These are phyloP conservation scores for Pistacia integerrima DNA, from an alignment of 345 rosid genomes.

Conservation along the genomic window DNA sequence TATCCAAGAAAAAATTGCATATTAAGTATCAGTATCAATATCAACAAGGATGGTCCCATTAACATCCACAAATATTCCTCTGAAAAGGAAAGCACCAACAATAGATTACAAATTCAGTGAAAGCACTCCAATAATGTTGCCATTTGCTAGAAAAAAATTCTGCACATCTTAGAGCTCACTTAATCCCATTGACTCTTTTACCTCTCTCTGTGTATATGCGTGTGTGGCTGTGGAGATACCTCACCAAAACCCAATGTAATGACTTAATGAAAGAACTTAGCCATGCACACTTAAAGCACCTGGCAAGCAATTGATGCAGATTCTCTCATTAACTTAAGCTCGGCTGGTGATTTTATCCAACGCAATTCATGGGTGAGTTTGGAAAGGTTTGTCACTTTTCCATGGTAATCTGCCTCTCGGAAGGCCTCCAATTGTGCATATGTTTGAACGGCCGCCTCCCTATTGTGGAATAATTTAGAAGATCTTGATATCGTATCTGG, in stretches of 20 bases:
- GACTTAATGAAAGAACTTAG: slow-evolving; percentile 4
- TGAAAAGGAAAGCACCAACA: background rate
- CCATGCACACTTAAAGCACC: slow-evolving; percentile 45
- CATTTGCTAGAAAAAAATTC: background rate
- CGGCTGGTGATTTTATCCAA: slow-evolving; percentile 86
- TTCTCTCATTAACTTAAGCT: slow-evolving; percentile 87
- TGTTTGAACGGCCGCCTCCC: slow-evolving; percentile 54
- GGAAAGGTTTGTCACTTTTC: slow-evolving; percentile 68
- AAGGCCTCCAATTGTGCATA: slow-evolving; percentile 74
- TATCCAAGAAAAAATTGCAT: slow-evolving; percentile 31
- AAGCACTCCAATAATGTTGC: background rate
- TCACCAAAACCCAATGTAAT: background rate
- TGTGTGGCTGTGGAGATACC: background rate
- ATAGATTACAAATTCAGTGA: background rate
- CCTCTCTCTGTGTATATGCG: background rate
- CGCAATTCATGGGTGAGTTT: slow-evolving; percentile 66
- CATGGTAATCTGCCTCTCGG: slow-evolving; percentile 46
- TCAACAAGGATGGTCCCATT: background rate
- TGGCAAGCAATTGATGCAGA: slow-evolving; percentile 96
- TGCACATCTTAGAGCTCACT: background rate
- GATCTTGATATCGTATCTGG: slow-evolving; percentile 73
- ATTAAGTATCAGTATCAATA: background rate
- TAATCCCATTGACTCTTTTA: background rate
- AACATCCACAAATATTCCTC: slow-evolving; percentile 8
- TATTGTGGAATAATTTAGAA: slow-evolving; percentile 77